A percentile compares a stretch with the other conserved stretches of the same genome.
Evolutionary conservation across 2,329 filamentous ascomycete species (phyloP).

Genomic region (Lachnellula cervina): DNA sequence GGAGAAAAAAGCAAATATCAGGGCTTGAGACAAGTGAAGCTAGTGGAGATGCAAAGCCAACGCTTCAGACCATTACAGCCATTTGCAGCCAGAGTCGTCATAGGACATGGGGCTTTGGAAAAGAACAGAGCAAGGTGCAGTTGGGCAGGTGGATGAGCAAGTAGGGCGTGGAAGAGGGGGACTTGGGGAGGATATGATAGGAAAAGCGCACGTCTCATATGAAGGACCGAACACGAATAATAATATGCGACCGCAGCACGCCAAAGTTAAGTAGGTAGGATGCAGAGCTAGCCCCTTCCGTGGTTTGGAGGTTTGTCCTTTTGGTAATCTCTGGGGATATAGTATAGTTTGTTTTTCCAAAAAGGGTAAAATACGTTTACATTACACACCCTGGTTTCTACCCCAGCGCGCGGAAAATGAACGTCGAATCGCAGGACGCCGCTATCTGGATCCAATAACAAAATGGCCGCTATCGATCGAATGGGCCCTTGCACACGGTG

Average conservation of each 20-base stretch:
- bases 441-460: slow-evolving; percentile 7
- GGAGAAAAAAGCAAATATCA: slow-evolving; percentile 23
- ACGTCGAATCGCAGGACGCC: background rate
- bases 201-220: slow-evolving; percentile 10
- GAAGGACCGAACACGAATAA: slow-evolving; percentile 17
- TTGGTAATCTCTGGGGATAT: slow-evolving; percentile 4
- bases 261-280: slow-evolving; percentile 12
- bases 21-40: slow-evolving; percentile 24
- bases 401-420: slow-evolving; percentile 11
- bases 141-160: slow-evolving; percentile 21
- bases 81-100: slow-evolving; percentile 25
- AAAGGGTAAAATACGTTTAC: slow-evolving; percentile 13
- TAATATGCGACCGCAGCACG: slow-evolving; percentile 18
- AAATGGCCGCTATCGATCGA: slow-evolving; percentile 5
- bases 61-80: slow-evolving; percentile 26
- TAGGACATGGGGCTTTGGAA: slow-evolving; percentile 17
- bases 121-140: slow-evolving; percentile 16
- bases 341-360: slow-evolving; percentile 20
- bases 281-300: slow-evolving; percentile 8
- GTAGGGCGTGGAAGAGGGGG: slow-evolving; percentile 18
- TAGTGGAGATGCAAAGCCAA: slow-evolving; percentile 31
- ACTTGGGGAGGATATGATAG: slow-evolving; percentile 17
- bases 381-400: slow-evolving; percentile 1
- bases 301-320: background rate
- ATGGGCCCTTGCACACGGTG: slow-evolving; percentile 9